A percentile compares a stretch with the other conserved stretches of the same genome.
phyloP scores from a whole-genome alignment of 2,329 filamentous ascomycete species.

The Ceratocystis papillata region DNA sequence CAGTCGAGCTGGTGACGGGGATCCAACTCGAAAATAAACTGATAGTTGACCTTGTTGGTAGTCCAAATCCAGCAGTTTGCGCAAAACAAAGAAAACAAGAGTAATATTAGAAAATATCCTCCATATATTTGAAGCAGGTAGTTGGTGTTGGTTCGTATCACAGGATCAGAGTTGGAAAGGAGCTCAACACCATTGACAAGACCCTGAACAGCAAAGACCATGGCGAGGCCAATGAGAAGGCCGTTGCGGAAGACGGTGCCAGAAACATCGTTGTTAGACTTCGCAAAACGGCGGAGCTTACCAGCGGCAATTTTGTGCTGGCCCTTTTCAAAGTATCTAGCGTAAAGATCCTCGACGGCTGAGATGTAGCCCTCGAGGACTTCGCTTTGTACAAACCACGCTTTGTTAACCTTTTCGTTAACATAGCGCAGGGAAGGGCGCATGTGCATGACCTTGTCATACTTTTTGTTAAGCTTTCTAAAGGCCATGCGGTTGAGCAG shows the following conservation, averaged over 20 bases:
- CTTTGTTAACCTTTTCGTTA: conserved; percentile 79
- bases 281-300: conserved; percentile 67
- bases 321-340: conserved; percentile 84
- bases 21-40: conserved; percentile 95
- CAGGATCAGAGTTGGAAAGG: conserved; percentile 39
- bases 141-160: conserved; percentile 44
- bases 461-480: conserved; percentile 97
- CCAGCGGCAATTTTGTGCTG: conserved; percentile 85
- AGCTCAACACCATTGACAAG: conserved; percentile 50
- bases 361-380: conserved; percentile 69
- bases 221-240: conserved; percentile 56
- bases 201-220: conserved; percentile 56
- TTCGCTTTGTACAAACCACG: conserved; percentile 86
- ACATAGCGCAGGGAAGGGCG: conserved; percentile 71
- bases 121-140: conserved; percentile 83
- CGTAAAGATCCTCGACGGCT: conserved; percentile 80
- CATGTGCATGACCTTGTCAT: conserved; percentile 79
- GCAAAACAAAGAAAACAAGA: conserved; percentile 75
- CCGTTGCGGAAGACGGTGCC: conserved; percentile 52
- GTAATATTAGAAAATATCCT: conserved; percentile 76
- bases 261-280: conserved; percentile 36
- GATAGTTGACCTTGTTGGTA: conserved; percentile 80
- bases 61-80: conserved; percentile 77
- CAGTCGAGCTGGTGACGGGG: conserved; percentile 76
- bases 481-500: conserved; percentile 86